Conservation (phyloP, 805 yeast genomes). For the Saturnispora silvae region DNA sequence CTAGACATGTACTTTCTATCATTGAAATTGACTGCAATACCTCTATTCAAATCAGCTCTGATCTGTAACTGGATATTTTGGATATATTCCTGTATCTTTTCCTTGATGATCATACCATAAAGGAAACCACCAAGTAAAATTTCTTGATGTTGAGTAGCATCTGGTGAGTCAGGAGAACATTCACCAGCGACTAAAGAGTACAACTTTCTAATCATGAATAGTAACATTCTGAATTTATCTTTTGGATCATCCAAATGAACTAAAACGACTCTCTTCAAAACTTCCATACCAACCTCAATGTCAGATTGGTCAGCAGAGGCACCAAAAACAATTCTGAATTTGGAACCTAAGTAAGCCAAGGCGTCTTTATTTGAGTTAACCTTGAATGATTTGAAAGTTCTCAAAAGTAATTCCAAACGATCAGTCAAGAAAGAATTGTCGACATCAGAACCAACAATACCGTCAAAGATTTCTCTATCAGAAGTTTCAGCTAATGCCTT, state of each 20-base stretch:
- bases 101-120: conserved; percentile 93
- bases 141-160: conserved; percentile 98
- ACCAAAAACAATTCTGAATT: conserved; percentile 86
- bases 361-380: conserved; percentile 77
- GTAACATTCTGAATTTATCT: conserved; percentile 78
- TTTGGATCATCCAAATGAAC: conserved; percentile 68
- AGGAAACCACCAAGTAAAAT: conserved; percentile 90
- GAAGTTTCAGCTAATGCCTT: conserved; percentile 85
- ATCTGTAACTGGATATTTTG: conserved; percentile 63
- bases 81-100: conserved; percentile 89
- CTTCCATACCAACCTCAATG: conserved; percentile 81
- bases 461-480: conserved; percentile 93
- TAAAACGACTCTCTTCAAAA: conserved; percentile 71
- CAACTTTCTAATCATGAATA: conserved; percentile 92
- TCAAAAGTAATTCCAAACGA: conserved; percentile 86
- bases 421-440: conserved; percentile 90
- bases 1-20: conserved; percentile 77
- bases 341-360: conserved; percentile 90
- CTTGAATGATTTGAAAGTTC: conserved; percentile 76
- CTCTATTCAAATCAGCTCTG: conserved; percentile 70
- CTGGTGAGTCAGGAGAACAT: conserved; percentile 95
- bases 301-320: conserved; percentile 84
- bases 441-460: conserved; percentile 83
- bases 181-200: conserved; percentile 95
- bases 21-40: conserved; percentile 68